Evolutionary conservation across 805 yeast genomes (phyloP).

Genomic region (Metschnikowia shivogae): DNA sequence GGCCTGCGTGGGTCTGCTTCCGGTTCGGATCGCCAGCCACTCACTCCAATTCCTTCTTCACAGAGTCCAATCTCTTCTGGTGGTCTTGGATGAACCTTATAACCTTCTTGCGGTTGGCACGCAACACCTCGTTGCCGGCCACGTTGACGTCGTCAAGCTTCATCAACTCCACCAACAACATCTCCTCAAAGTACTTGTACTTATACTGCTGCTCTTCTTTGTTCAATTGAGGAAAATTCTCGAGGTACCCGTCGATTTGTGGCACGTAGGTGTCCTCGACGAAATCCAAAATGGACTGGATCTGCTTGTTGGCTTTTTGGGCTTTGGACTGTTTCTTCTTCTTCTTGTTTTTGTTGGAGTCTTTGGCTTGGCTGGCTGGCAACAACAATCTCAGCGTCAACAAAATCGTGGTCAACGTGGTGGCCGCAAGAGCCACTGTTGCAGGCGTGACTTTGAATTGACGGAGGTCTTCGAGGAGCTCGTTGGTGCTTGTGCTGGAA

Average conservation of each 20-base stretch:
- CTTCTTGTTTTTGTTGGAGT: slow-evolving; percentile 18
- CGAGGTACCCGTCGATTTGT: slow-evolving; percentile 15
- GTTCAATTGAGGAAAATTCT: slow-evolving; percentile 8
- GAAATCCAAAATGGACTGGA: slow-evolving; percentile 36
- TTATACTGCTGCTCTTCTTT: slow-evolving; percentile 38
- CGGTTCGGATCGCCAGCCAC: neutral
- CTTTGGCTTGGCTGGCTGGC: neutral
- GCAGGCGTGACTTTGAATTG: slow-evolving; percentile 29
- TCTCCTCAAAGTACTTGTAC: slow-evolving; percentile 60
- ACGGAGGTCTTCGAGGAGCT: slow-evolving; percentile 28
- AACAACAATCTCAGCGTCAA: slow-evolving; percentile 20
- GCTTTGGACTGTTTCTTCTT: slow-evolving; percentile 39
- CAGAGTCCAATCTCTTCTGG: slow-evolving; percentile 52
- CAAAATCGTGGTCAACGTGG: slow-evolving; percentile 27
- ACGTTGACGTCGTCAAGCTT: slow-evolving; percentile 62
- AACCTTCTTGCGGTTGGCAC: slow-evolving; percentile 54
- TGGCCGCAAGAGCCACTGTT: slow-evolving; percentile 30
- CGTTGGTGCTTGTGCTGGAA: slow-evolving; percentile 17
- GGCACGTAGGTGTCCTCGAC: slow-evolving; percentile 41
- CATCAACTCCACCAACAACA: slow-evolving; percentile 61
- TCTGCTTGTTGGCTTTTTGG: slow-evolving; percentile 36
- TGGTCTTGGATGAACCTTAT: slow-evolving; percentile 59
- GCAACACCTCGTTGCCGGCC: slow-evolving; percentile 46
- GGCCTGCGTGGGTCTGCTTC: too few species aligned
- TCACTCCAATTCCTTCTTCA: slow-evolving; percentile 27